Evolutionary conservation across 1,139 yeast species (phyloP), one percentile per base, ranked within the genome.

Genomic region (Taphrina wiesneri): DNA sequence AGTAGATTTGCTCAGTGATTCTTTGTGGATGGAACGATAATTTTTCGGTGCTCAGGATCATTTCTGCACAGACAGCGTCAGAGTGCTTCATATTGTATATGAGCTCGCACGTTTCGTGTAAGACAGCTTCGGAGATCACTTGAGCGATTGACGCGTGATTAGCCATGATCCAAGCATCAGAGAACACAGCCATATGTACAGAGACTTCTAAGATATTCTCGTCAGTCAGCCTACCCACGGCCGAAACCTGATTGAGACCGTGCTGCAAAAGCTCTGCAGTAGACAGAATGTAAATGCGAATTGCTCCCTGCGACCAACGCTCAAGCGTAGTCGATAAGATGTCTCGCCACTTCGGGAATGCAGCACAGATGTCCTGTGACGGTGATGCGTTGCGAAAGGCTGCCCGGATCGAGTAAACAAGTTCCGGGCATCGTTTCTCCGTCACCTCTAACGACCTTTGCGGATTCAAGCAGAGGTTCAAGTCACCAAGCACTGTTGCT

Each of bases 41-140:
- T n/a, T 23, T 23, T 23, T 41, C 36, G 17, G 23, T 21, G 34
- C 19, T 25, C n/a, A 39, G 46, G 23, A 54, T 30, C 32, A 54
- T 17, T 19, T 54, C 59, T 13, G 59, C 59, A 25, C 59, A 39
- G 13, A 26, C 59, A 39, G 59, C 59, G 17, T 54, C 59, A 3
- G 59, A 36, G 39, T 54, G 59, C n/a, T 30, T 2, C 59, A 54
- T 54, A 1, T 23, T 13, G 17, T 23, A 54, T 7, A 54, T 9
- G 13, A 23, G 26, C 36, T 54, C 59, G 47, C 46, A 39, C 5
- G 59, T 28, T 34, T 54, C 59, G 23, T 54, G 59, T 21, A 54
- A 13, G 17, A 54, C n/a, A 4, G 59, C 59, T 26, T 54, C 49
- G 6, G 17, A 36, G 34, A 54, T 36, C 30, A 39, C 13, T 15